Percentiles rank a stretch among this genome's conserved stretches.
Evolutionary conservation across 495 filamentous ascomycete genomes (phyloP).

Genomic region (Cercophora scortea): DNA sequence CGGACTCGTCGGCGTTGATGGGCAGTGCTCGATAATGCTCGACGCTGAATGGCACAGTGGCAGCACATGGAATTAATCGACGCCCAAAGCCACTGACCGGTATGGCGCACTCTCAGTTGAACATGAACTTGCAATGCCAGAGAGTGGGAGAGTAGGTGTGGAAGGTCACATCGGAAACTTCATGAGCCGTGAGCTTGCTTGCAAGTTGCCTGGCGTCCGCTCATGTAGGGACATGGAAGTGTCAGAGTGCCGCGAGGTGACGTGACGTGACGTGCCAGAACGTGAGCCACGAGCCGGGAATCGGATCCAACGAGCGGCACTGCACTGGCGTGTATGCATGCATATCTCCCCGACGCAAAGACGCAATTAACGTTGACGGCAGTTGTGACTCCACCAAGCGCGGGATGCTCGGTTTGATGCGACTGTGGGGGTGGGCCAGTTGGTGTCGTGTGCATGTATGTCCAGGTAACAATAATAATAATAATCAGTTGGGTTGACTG

Average conservation of each 20-base stretch:
- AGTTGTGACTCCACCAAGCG: neutral
- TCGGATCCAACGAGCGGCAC: neutral
- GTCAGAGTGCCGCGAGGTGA: neutral
- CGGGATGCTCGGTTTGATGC: neutral
- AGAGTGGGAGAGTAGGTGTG: neutral
- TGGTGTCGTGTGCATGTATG: neutral
- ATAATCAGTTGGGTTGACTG: too few species aligned
- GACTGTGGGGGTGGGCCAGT: neutral
- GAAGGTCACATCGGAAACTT: neutral
- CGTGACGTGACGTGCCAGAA: neutral
- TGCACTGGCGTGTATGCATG: neutral
- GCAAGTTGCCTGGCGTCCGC: too few species aligned
- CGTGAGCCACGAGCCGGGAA: neutral
- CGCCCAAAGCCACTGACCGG: too few species aligned
- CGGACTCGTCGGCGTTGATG: too few species aligned
- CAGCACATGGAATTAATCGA: too few species aligned
- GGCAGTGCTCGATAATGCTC: too few species aligned
- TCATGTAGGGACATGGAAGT: too few species aligned
- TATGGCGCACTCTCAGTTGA: too few species aligned
- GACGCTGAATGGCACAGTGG: too few species aligned
- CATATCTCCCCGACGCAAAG: neutral
- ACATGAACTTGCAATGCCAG: neutral
- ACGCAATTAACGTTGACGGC: neutral
- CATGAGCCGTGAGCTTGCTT: neutral
- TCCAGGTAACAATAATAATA: too few species aligned